Base-by-base conservation (phyloP, 2,329 filamentous ascomycete species). In the Phaeomoniella chlamydospora region DNA sequence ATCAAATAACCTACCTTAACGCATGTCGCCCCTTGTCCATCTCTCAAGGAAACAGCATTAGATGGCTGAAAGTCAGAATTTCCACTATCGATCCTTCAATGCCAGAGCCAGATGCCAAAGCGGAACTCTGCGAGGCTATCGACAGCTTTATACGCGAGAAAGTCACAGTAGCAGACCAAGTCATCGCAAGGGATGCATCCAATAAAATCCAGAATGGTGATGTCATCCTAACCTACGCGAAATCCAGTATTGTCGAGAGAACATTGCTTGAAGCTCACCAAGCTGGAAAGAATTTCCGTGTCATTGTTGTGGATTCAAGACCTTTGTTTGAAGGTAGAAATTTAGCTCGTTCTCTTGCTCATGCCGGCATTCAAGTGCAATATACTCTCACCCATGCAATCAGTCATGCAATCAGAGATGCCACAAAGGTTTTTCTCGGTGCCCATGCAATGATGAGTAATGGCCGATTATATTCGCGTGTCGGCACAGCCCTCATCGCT, bases 401-500 rank as follows among this genome's bases (percentile, higher is more conserved):
- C 38, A 75, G 76, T 35, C 76, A 82, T 45, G 77, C 80, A 31
- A 72, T 94, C 36, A 73, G 76, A 43, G 67, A 75, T 22, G 75
- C 73, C 1, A 81, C 77, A 4, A 77, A 79, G 47, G 77, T 90
- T 6, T 72, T 96, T 35, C 67, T 98, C 1, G 87, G 86, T 10
- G 86, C 87, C 3, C 87, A 94, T 54, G 83, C 85, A 29, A 90
- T 98, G 76, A 90, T 94, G 62, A 87, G 83, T 46, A 96, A 96
- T 57, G 90, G 90, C 5, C 74, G 83, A 19, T 70, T 98, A 47
- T 93, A 92, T 57, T 88, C 82, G 3, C 76, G 86, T 14, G 76
- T 85, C 6, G 90, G 90, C 41, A 94, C 87, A 3, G 84, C 83
- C 15, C 74, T 90, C 40, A 72, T 96, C 6, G 87, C 88, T 13